Base-by-base conservation (phyloP, 495 filamentous ascomycete species). In the Chaetomium cochliodes region DNA sequence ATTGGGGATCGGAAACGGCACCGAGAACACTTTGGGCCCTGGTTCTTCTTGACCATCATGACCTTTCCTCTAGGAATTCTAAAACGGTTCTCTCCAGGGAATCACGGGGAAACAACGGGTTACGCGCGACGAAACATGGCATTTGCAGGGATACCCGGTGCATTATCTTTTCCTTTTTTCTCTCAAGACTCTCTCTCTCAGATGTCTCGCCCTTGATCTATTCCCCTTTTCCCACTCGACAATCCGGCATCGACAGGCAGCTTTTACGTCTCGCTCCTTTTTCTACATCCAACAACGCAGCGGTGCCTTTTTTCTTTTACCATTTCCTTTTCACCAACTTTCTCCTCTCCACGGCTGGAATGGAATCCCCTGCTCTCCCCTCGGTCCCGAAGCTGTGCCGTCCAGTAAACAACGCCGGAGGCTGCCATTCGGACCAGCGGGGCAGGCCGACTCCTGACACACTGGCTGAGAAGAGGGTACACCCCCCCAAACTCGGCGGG, bases 101-200 rank as follows among this genome's bases (percentile, higher is more conserved):
- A 51, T 49, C 3, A 52, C 16, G 56, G 42, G 42, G 20, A 42
- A 26, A 59, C 41, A 49, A 53, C 22, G 57, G 50, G 39, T 59
- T 25, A 58, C 5, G 41, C 50, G 60, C 28, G 42, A 64, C 49
- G 58, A 65, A 61, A 57, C 28, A 65, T 65, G 44, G 67, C 68
- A 70, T 70, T 70, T 66, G 64, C 57, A 68, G 66, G 66, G 67
- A 68, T 67, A 65, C 66, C 66, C 62, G 64, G 60, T 68, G 69
- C 69, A 71, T 68, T 47, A 39, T 47, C 44, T 44, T 60, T 63
- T 42, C 25, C 20, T 50, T 23, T 49, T 62, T n/a, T n/a, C 2
- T 46, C 46, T 25, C 1, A 30, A 30, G 28, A 30, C 57, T 55
- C 65, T 33, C 59, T 70, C 50, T 44, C 3, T 61, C 46, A 64